Evolutionary conservation across 208 protist genomes (phyloP), one percentile per base, ranked within the genome.

Genomic region (Leishmania major): DNA sequence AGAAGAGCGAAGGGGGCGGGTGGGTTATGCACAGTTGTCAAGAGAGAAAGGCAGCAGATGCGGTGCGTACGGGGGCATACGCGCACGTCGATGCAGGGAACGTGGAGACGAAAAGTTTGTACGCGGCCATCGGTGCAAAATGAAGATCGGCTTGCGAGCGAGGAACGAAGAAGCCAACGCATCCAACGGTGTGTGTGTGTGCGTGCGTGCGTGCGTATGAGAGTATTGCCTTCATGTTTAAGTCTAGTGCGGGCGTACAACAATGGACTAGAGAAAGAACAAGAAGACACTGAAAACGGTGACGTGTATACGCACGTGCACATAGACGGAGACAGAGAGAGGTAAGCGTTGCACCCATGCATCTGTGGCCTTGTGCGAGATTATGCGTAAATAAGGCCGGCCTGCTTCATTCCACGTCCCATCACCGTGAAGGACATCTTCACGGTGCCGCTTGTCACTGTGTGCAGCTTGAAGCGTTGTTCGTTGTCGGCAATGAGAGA

Each of bases 381-480:
- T 55, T 77, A 89, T 2, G 79, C 47, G 64, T 88, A 89, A 19
- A 93, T 37, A 25, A 95, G 79, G 0, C 87, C 88, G 0, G 81
- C 51, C 45, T 91, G 82, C 25, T 87, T 85, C 88, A 97, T 95
- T 37, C 94, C 92, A 25, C 92, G 87, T 8, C 91, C 88, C 31
- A 97, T 80, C 25, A 97, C 88, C 62, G 89, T 93, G 47, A 98
- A 83, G 25, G 82, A 69, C 67, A 98, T 78, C 28, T 80, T 80
- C 35, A 98, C 94, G 1, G 89, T 94, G 53, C 96, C 96, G 47
- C 86, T 88, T 45, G 90, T 90, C 22, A 92, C 84, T 7, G 96
- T 98, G 73, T 93, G 92, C 60, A 97, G 83, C 79, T 97, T 96
- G 64, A 93, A 95, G 28, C 95, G 83, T 77, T 96, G 90, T 59